phyloP scores from a whole-genome alignment of 176 grass and related monocot species.

The Leersia perrieri region DNA sequence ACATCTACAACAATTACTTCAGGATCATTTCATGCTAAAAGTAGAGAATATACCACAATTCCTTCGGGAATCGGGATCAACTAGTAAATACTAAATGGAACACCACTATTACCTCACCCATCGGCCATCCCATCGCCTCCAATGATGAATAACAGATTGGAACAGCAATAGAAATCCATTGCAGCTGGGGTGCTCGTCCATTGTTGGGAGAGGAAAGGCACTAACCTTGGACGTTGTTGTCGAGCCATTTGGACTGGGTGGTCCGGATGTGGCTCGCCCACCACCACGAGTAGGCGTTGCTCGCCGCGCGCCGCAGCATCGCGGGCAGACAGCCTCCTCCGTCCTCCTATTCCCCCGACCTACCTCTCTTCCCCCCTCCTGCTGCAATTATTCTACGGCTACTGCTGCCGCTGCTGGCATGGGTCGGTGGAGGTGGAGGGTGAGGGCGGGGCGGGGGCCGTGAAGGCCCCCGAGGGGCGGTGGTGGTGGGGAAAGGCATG shows the following conservation, averaged over 20 bases:
- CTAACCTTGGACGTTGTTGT: slow-evolving; percentile 53
- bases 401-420: background rate
- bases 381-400: background rate
- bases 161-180: background rate
- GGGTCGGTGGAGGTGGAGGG: background rate
- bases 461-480: background rate
- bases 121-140: background rate
- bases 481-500: background rate
- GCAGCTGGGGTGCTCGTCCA: background rate
- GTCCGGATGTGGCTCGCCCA: slow-evolving; percentile 64
- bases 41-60: background rate
- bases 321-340: background rate
- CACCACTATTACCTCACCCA: background rate
- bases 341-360: background rate
- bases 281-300: slow-evolving; percentile 71
- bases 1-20: background rate
- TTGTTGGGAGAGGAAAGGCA: background rate
- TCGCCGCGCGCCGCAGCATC: slow-evolving; percentile 61
- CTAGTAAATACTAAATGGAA: background rate
- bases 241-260: slow-evolving; percentile 64
- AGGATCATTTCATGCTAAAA: slow-evolving; percentile 10
- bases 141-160: background rate
- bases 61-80: too few species aligned
- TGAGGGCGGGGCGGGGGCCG: background rate
- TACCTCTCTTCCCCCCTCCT: background rate